phyloP scores from a whole-genome alignment of 2,329 filamentous ascomycete genomes.

The Aquanectria penicillioides region DNA sequence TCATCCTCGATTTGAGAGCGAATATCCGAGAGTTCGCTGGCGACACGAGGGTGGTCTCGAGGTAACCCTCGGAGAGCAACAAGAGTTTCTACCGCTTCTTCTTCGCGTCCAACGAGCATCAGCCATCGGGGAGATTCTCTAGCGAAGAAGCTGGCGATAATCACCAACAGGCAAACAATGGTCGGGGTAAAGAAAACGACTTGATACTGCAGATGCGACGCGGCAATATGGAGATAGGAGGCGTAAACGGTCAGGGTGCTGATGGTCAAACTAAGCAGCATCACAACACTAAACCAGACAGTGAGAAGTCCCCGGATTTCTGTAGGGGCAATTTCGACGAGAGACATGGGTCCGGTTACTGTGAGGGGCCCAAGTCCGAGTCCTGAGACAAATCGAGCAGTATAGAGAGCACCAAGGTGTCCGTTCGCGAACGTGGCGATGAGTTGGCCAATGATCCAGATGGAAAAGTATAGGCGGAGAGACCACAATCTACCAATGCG shows the following conservation, averaged over 20 bases:
- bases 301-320: constrained; percentile 52
- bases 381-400: constrained; percentile 49
- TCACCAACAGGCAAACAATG: constrained; percentile 36
- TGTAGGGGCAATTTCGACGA: constrained; percentile 52
- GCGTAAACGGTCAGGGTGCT: constrained; percentile 49
- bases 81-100: constrained; percentile 35
- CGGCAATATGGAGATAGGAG: constrained; percentile 30
- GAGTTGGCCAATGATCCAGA: constrained; percentile 48
- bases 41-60: constrained; percentile 37
- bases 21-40: constrained; percentile 44
- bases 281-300: constrained; percentile 50
- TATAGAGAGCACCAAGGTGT: constrained; percentile 46
- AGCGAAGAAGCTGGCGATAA: constrained; percentile 46
- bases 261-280: constrained; percentile 46
- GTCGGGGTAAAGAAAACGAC: constrained; percentile 39
- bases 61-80: constrained; percentile 41
- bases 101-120: constrained; percentile 42
- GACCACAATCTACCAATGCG: constrained; percentile 52
- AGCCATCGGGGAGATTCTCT: constrained; percentile 51
- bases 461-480: constrained; percentile 47
- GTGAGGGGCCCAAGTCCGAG: constrained; percentile 51
- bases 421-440: constrained; percentile 42
- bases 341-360: constrained; percentile 49
- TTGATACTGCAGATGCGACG: constrained; percentile 40
- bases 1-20: constrained; percentile 32